Evolutionary conservation across 2,329 filamentous ascomycete species (phyloP), one percentile per base, ranked within the genome.

Genomic region (Lasiodiplodia citricola): DNA sequence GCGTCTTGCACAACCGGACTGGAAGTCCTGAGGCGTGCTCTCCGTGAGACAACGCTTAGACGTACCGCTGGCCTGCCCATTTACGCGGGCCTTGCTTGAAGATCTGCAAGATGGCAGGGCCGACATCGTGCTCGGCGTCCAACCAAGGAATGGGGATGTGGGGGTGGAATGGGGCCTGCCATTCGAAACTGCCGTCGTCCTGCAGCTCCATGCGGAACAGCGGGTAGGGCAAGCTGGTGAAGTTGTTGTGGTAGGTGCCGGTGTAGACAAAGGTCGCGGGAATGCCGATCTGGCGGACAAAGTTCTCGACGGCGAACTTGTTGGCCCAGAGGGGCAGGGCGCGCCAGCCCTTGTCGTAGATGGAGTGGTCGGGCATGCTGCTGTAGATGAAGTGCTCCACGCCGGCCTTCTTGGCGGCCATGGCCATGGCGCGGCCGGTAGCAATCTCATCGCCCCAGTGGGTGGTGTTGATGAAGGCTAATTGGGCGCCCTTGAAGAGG

Each of bases 241-340:
- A 99, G 79, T 99, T 98, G 82, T 98, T 98, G 85, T 98, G 97
- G 85, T 98, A 99, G 75, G 97, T 97, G 70, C 95, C 96, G 11
- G 94, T 93, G 80, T 97, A 97, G 72, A 97, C 91, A 79, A 97
- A 98, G 0, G 95, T 98, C 0, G 94, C 90, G 0, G 93, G 93
- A 13, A 97, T 85, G 11, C 90, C 90, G 51, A 97, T 87, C 77
- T 93, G 88, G 69, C 92, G 89, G 64, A 97, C 87, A 79, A 98
- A 97, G 67, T 96, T 92, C 81, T 98, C 96, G 52, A 98, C 91
- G 62, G 92, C 90, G 80, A 96, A 94, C 81, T 99, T 99, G 70
- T 91, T 90, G 4, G 92, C 90, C 95, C 96, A 99, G 66, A 97
- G 87, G 0, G 96, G 96, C 63, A 97, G 83, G 1, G 92, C 91